Conservation (phyloP, 192 early-diverging fungal genomes). For the Rhizophagus prolifer region DNA sequence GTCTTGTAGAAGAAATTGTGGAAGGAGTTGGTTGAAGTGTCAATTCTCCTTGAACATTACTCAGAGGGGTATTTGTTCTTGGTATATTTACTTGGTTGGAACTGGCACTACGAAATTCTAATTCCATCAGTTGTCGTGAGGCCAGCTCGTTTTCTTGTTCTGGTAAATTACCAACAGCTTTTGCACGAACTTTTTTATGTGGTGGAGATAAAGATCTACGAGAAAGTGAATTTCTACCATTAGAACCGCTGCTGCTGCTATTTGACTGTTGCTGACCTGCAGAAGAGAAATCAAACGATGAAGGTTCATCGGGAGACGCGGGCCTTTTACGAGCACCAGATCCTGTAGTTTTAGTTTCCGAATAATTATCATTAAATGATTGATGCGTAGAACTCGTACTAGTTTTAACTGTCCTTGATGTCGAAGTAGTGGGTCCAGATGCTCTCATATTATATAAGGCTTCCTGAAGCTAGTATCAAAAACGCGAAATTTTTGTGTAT, state of each 20-base stretch:
- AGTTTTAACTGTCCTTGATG: slow-evolving; percentile 32
- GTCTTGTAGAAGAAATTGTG: slow-evolving; percentile 10
- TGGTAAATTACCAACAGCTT: not conserved
- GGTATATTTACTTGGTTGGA: slow-evolving; percentile 22
- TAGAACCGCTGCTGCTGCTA: not conserved
- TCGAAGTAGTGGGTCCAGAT: slow-evolving; percentile 35
- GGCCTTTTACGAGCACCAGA: slow-evolving; percentile 28
- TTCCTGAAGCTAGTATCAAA: slow-evolving; percentile 41
- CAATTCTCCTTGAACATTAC: slow-evolving; percentile 22
- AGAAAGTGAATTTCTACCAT: slow-evolving; percentile 1
- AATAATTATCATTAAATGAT: slow-evolving; percentile 14
- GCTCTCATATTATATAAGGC: slow-evolving; percentile 47
- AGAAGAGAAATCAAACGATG: slow-evolving; percentile 14
- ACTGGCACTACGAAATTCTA: slow-evolving; percentile 14
- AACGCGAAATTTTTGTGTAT: not conserved
- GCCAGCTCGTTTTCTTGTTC: slow-evolving; percentile 26
- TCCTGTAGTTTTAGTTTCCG: slow-evolving; percentile 7
- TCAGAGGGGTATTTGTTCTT: slow-evolving; percentile 21
- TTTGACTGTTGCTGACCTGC: slow-evolving; percentile 10
- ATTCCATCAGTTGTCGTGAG: slow-evolving; percentile 24
- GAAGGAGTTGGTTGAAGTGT: slow-evolving; percentile 20
- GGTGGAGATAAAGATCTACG: slow-evolving; percentile 28
- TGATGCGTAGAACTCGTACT: slow-evolving; percentile 13
- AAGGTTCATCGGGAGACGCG: slow-evolving; percentile 20
- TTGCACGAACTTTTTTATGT: slow-evolving; percentile 30